Evolutionary conservation across 768 basidiomycete genomes (phyloP), one percentile per base, ranked within the genome.

Genomic region (Omphalotus guepiniiformis): DNA sequence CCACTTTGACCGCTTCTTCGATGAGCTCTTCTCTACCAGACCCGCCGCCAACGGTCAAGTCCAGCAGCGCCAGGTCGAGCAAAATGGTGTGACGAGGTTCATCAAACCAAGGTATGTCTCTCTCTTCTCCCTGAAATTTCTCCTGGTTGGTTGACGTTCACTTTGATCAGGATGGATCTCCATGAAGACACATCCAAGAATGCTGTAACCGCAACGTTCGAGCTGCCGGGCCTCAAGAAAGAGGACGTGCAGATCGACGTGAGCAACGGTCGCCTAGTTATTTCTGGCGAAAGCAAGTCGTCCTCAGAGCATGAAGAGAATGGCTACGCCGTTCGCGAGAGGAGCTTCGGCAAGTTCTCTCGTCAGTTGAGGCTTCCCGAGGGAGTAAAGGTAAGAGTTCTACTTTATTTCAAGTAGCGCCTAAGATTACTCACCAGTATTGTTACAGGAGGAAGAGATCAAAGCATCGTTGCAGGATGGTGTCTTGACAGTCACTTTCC

Each of bases 131-230:
- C 19, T 25, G 1, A 13, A 25, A 22, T n/a, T 13, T n/a, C n/a
- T n/a, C 39, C 6, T 2, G 6, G 16, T 12, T 7, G 6, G 9
- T 37, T 21, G 25, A n/a, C n/a, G n/a, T n/a, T n/a, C n/a, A n/a
- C n/a, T n/a, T n/a, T n/a, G n/a, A n/a, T n/a, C n/a, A 81, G 79
- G 55, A 74, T 82, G 73, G 78, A 83, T 53, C 59, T 82, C 11
- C 73, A 77, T 55, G 80, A 82, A 54, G 62, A 79, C 53, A 19
- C 54, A 0, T 63, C 71, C 13, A 63, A 53, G 37, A 80, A 80
- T 58, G 61, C 65, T 3, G 75, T 83, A 16, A 79, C 75, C 1
- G 82, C 80, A 25, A 62, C 70, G 4, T 80, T 84, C 57, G 82
- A 84, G 55, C 64, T 84, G 12, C 82, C 82, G 2, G 80, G 80